phyloP scores from a whole-genome alignment of 805 yeast genomes.

The Kazachstania psychrophila region DNA sequence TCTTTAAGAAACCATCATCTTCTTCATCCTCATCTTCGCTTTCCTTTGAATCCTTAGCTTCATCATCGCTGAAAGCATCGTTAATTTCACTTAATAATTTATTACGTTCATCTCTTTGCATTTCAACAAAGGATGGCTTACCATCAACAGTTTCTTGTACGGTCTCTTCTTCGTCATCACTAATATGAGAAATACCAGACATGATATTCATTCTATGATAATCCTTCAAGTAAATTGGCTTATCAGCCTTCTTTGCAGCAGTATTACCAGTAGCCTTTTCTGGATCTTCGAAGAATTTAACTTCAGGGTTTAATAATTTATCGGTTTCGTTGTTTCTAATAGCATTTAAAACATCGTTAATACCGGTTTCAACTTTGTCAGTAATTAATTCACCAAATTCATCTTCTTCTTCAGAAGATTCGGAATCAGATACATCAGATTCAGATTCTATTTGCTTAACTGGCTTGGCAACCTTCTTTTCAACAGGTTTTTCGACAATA shows the following conservation, averaged over 20 bases:
- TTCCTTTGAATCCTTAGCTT: conserved; percentile 34
- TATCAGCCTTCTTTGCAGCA: conserved; percentile 31
- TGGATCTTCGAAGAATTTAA: conserved; percentile 64
- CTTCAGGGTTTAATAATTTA: conserved; percentile 53
- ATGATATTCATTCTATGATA: conserved; percentile 79
- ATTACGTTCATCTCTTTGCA: conserved; percentile 65
- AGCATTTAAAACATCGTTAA: conserved; percentile 60
- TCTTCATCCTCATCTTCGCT: conserved; percentile 35
- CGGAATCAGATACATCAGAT: conserved; percentile 34
- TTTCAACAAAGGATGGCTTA: conserved; percentile 58
- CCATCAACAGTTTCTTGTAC: conserved; percentile 34
- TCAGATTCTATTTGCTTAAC: conserved; percentile 11
- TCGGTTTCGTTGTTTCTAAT: conserved; percentile 57
- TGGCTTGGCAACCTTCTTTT: neutral
- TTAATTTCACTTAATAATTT: conserved; percentile 73
- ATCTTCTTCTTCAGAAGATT: conserved; percentile 60
- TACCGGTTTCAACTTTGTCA: conserved; percentile 73
- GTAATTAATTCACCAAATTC: conserved; percentile 84
- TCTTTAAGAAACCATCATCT: conserved; percentile 44
- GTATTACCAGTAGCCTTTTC: conserved; percentile 19
- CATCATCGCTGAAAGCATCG: conserved; percentile 46
- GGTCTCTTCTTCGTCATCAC: conserved; percentile 47
- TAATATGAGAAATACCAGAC: conserved; percentile 50
- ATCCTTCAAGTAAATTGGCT: conserved; percentile 84
- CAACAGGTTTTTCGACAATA: too few relatives aligned